Conservation (phyloP, 768 basidiomycete genomes). For the Suillus decipiens region DNA sequence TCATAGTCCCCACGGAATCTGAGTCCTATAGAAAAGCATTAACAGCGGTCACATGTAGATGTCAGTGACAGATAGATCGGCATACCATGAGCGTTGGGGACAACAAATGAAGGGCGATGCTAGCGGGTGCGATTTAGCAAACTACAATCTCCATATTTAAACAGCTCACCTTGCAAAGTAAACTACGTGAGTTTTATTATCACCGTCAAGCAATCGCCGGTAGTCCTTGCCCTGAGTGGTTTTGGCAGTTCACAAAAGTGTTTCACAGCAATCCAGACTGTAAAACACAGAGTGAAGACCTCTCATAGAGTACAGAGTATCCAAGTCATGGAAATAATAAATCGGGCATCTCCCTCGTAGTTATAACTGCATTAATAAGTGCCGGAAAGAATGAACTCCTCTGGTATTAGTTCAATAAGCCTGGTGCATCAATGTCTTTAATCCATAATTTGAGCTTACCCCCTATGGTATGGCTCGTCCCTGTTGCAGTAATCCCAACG, state of each 20-base stretch:
- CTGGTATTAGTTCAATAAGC: not conserved
- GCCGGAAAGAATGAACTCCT: not conserved
- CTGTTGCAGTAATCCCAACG: not conserved
- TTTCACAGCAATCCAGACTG: not conserved
- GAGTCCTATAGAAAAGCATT: not conserved
- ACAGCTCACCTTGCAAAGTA: conserved; percentile 2
- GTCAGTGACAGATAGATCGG: not conserved
- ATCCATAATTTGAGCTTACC: not conserved
- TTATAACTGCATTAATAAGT: not conserved
- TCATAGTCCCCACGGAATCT: not conserved
- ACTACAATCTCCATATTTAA: not conserved
- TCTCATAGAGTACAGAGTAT: not conserved
- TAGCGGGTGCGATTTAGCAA: not conserved
- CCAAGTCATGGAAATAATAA: not conserved
- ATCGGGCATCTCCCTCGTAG: not conserved
- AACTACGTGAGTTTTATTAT: not conserved
- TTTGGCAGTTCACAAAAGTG: not conserved
- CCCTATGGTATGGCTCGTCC: not conserved
- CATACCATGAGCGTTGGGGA: not conserved
- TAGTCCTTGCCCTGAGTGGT: too few species aligned
- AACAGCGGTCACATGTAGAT: not conserved
- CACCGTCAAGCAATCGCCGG: not conserved
- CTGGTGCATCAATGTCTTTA: not conserved
- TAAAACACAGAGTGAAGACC: not conserved
- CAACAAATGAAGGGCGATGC: not conserved